Evolutionary conservation across 2,329 filamentous ascomycete genomes (phyloP), one percentile per base, ranked within the genome.

Genomic region (Cladosporium sp.): DNA sequence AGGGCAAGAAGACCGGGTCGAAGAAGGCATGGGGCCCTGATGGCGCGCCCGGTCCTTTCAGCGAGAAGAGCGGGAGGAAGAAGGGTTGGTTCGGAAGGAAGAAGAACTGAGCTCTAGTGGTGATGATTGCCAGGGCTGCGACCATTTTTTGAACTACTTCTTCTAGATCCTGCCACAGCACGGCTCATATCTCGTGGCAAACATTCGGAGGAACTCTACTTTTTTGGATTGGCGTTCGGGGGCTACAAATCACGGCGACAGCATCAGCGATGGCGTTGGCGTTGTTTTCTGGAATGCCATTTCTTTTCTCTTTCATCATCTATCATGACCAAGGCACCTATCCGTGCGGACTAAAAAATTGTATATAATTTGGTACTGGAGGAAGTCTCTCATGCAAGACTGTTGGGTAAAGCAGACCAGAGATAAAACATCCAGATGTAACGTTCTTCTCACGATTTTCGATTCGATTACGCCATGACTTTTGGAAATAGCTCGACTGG

Each of bases 1-100:
- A 72, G 14, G 82, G 81, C 10, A 76, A 77, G 71, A 83, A 82
- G 78, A 77, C 72, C 67, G 80, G 81, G 7, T 59, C 53, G n/a
- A 71, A 69, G 63, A 69, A 69, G 61, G 69, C 69, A 31, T 71
- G 68, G 68, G 44, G 65, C 11, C 58, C 59, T 37, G 68, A 67
- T 40, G 50, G 64, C 26, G 67, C 65, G n/a, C 63, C 58, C 6
- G 55, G 62, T 2, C 65, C 64, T 3, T 59, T 67, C 37, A 56
- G 18, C 31, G 67, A 70, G 66, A 70, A 69, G 68, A 53, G 28
- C 8, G 62, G 31, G 52, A 37, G 31, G 29, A 52, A n/a, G 55
- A 65, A 35, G 56, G 65, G 65, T 1, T 55, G 56, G 44, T 68
- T 69, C 46, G 68, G 68, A 12, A 68, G 59, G 59, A 64, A 55